Evolutionary conservation across 805 yeast species (phyloP), one percentile per base, ranked within the genome.

Genomic region (Lipomyces chichibuensis): DNA sequence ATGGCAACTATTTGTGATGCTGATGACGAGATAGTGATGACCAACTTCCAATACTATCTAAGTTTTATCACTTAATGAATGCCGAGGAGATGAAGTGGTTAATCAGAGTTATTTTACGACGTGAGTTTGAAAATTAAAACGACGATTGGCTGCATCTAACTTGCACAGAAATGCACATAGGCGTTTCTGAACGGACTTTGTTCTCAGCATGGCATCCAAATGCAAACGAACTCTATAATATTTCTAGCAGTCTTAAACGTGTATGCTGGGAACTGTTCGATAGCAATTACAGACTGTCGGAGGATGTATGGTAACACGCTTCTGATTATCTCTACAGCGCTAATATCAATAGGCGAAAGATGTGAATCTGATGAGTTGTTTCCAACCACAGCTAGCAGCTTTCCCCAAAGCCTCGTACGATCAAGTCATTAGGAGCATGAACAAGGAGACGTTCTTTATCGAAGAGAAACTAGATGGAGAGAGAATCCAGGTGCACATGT

Each of bases 391-490:
- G 77, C 77, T 89, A 25, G 88, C 96, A 0, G 81, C 84, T 46
- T 88, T 86, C 67, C 80, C 87, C 0, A 79, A 80, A 37, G 82
- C 81, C 1, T 79, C 81, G 2, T 77, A 89, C 25, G 84, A 87
- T n/a, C 73, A 77, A 7, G 79, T 77, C 29, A 79, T 90, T 74
- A 77, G 78, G 27, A 76, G 57, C 32, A 77, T 69, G 62, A 60
- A 69, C 65, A 75, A 74, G 9, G 69, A 69, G n/a, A 79, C 82
- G 32, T 91, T 92, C 73, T 83, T 82, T 62, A 85, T 94, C 9
- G 98, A 94, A 74, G 98, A 94, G 75, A 94, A 94, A 75, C 84
- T 92, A 79, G 98, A 94, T 77, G 99, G 98, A 2, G 98, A 94
- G 76, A 79, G 99, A 71, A 86, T 91, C 72, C 88, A 91, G 63